Base-by-base conservation (phyloP, 768 basidiomycete genomes). In the Boletus rubropictus region DNA sequence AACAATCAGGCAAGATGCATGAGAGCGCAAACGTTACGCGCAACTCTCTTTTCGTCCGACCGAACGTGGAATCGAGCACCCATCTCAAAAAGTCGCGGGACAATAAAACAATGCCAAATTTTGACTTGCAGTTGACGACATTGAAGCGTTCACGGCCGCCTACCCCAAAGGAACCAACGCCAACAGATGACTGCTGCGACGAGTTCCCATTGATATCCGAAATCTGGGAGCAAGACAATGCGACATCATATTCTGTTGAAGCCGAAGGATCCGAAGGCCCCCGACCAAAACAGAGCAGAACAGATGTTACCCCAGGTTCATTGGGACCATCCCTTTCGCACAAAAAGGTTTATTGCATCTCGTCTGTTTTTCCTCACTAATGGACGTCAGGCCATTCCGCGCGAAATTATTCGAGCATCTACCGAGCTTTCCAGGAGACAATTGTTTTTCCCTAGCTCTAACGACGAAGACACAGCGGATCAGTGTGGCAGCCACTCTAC, bases 121-220 rank as follows among this genome's bases (percentile, higher is more conserved):
- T 80, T 50, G 70, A 78, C 48, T 52, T 84, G 20, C 68, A 77
- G 42, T 73, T 83, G 39, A 61, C 75, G 38, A 54, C 58, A 37
- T 43, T 60, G 42, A 46, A 53, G 52, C 51, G 62, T 54, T 49
- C 48, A 53, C 44, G 43, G 21, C 65, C 66, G 8, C 40, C 62
- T 34, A 31, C 50, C 17, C 24, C 45, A 25, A 18, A 1, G 1
- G 51, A 44, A 11, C 45, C 44, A 14, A 24, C 54, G 29, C 56
- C 61, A 12, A 38, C 57, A 18, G 57, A 64, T 44, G 61, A 59
- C 25, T 72, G 73, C 31, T 62, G 60, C 31, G 65, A 67, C 33
- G 72, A 69, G 15, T 46, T 72, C 12, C 64, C 65, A 0, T 61
- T 64, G 3, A 55, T 68, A 20, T 61, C 55, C 11, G 65, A 67